Evolutionary conservation across 805 yeast species (phyloP).

Genomic region (Tetrapisispora nanseiensis): DNA sequence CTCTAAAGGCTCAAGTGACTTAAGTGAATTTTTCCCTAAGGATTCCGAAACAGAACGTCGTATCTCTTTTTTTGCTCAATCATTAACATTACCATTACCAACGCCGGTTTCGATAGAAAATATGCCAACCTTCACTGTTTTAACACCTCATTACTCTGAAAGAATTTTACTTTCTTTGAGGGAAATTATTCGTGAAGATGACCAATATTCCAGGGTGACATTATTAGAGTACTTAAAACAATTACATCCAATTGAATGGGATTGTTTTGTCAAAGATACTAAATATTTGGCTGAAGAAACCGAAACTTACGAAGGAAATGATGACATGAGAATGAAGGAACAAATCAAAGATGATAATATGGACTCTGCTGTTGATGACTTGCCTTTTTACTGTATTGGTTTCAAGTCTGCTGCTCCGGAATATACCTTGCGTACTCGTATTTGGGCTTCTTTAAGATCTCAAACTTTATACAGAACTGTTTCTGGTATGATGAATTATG

Average conservation of each 20-base stretch:
- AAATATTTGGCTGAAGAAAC: constrained; percentile 90
- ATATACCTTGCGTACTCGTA: constrained; percentile 88
- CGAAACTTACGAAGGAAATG: constrained; percentile 51
- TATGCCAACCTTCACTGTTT: constrained; percentile 97
- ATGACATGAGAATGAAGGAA: constrained; percentile 13
- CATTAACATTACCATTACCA: constrained; percentile 94
- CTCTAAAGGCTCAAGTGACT: constrained; percentile 41
- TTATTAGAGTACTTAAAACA: constrained; percentile 88
- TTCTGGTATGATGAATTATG: constrained; percentile 96
- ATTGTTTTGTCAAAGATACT: constrained; percentile 91
- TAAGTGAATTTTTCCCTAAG: constrained; percentile 91
- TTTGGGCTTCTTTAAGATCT: constrained; percentile 96
- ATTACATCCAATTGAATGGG: constrained; percentile 95
- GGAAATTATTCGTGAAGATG: constrained; percentile 95
- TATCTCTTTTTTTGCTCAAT: constrained; percentile 97
- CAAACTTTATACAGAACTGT: constrained; percentile 95
- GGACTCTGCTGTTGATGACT: constrained; percentile 76
- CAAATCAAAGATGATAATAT: constrained; percentile 52
- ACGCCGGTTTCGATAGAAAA: constrained; percentile 98
- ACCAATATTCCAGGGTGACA: constrained; percentile 89
- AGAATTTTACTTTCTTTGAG: constrained; percentile 83
- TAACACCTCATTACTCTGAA: constrained; percentile 93
- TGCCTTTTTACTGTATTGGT: constrained; percentile 92
- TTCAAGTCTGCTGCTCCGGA: constrained; percentile 97
- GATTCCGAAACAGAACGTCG: constrained; percentile 99